Conservation (phyloP, 2,329 filamentous ascomycete species). For the Leptographium galeiforme region DNA sequence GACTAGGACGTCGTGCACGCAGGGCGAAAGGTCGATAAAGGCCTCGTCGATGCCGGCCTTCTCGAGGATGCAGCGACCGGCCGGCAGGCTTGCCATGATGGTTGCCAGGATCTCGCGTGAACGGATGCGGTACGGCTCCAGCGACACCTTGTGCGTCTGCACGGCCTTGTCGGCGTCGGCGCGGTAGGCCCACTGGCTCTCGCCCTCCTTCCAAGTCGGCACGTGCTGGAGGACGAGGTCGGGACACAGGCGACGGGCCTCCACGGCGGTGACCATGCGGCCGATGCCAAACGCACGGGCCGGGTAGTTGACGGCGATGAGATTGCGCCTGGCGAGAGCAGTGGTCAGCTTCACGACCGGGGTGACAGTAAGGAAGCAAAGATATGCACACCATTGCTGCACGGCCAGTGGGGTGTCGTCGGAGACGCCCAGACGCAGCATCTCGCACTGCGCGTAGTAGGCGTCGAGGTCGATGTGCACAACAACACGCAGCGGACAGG, state of each 20-base stretch:
- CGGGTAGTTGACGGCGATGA: constrained; percentile 95
- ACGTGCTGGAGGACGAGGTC: constrained; percentile 80
- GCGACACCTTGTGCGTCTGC: constrained; percentile 78
- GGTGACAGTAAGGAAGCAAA: not conserved
- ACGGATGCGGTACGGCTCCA: constrained; percentile 82
- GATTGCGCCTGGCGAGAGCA: constrained; percentile 50
- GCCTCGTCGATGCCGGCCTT: constrained; percentile 95
- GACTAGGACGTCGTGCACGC: constrained; percentile 64
- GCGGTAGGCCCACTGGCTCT: constrained; percentile 83
- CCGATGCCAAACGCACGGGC: constrained; percentile 69
- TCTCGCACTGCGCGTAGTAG: constrained; percentile 95
- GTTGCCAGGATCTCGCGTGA: constrained; percentile 68
- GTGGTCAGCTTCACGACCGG: not conserved
- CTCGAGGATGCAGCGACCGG: constrained; percentile 50
- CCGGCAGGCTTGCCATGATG: constrained; percentile 61
- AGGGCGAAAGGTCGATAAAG: constrained; percentile 79
- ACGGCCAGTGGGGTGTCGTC: constrained; percentile 77
- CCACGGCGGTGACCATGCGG: constrained; percentile 63
- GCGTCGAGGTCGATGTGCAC: constrained; percentile 93
- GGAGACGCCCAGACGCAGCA: constrained; percentile 64
- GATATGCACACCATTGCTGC: constrained; percentile 59
- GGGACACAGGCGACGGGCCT: constrained; percentile 80
- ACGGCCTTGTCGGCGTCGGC: constrained; percentile 70
- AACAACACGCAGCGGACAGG: constrained; percentile 71
- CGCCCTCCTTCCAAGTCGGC: constrained; percentile 85